Evolutionary conservation across 768 basidiomycete species (phyloP).

Genomic region (Lactifluus pinguis): DNA sequence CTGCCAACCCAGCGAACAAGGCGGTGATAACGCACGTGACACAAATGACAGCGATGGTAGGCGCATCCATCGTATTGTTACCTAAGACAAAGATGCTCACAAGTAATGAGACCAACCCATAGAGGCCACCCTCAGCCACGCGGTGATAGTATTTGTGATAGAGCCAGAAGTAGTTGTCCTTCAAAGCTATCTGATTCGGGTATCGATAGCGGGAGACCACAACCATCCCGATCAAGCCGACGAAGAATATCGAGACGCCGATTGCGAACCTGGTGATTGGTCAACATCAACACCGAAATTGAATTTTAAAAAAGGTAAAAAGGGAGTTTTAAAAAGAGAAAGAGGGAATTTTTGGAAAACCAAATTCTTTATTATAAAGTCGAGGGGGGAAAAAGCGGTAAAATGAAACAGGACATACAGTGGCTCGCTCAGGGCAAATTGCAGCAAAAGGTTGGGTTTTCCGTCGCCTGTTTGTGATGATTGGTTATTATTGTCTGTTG

Average conservation of each 20-base stretch:
- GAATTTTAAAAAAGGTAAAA: too few relatives aligned
- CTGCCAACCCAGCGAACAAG: neutral
- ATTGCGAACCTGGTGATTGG: neutral
- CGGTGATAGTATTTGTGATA: neutral
- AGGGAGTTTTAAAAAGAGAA: too few relatives aligned
- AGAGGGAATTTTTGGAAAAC: too few relatives aligned
- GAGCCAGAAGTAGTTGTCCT: neutral
- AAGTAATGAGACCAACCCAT: neutral
- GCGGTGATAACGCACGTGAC: neutral
- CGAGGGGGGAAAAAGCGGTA: neutral
- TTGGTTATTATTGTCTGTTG: too few relatives aligned
- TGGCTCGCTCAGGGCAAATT: neutral
- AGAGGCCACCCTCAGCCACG: neutral
- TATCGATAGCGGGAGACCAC: too few relatives aligned
- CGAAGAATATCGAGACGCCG: neutral
- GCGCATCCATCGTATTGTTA: neutral
- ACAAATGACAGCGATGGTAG: neutral
- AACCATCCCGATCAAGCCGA: neutral
- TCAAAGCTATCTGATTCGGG: too few relatives aligned
- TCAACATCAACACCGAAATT: neutral
- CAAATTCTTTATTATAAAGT: too few relatives aligned
- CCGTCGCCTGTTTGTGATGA: neutral
- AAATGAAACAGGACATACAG: neutral
- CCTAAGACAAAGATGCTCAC: neutral
- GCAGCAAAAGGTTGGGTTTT: neutral